Conservation (phyloP, 441 rosid genomes). For the Corymbia citriodora region DNA sequence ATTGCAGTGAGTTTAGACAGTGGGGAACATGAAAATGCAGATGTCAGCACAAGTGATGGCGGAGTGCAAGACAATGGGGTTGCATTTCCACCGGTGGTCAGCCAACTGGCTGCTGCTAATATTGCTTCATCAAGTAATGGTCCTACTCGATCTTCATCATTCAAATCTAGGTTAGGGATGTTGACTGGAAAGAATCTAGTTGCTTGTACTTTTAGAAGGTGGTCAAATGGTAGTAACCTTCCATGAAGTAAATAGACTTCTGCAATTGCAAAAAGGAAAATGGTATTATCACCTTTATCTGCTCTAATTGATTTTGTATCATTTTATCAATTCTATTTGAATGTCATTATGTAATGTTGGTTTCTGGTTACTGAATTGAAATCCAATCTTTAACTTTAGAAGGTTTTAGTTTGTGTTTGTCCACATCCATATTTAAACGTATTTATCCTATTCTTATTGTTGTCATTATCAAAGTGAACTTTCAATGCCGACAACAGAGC, state of each 20-base stretch:
- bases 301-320: neutral
- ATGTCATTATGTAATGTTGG: neutral
- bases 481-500: neutral
- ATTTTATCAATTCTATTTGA: neutral
- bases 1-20: constrained; percentile 57
- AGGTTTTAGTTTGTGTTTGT: neutral
- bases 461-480: neutral
- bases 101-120: constrained; percentile 18
- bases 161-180: constrained; percentile 55
- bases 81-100: constrained; percentile 29
- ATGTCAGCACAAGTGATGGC: constrained; percentile 45
- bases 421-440: neutral
- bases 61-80: constrained; percentile 43
- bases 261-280: neutral
- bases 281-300: neutral
- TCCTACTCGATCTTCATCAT: constrained; percentile 33
- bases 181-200: constrained; percentile 45
- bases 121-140: constrained; percentile 33
- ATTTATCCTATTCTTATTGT: neutral
- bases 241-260: constrained; percentile 25
- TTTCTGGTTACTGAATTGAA: neutral
- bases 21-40: constrained; percentile 40
- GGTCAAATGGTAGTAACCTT: constrained; percentile 40
- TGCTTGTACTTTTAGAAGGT: constrained; percentile 59
- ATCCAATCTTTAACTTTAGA: neutral